These are phyloP conservation scores for Rhododendron kiyosumense DNA, from an alignment of 148 eudicot species.

Conservation along the genomic window DNA sequence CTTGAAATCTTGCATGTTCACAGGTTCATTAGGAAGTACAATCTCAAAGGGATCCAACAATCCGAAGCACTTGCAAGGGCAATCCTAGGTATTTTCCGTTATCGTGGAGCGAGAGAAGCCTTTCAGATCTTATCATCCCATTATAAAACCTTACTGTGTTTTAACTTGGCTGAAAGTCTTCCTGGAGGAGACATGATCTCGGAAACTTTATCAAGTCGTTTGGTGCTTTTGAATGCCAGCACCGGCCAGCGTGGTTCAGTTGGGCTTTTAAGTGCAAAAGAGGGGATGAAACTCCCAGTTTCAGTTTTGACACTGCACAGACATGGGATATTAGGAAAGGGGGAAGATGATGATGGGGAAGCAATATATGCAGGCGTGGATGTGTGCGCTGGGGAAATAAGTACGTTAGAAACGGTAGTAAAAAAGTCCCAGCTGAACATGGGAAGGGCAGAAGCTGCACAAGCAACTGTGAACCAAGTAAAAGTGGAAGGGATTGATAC, in stretches of 20 bases:
- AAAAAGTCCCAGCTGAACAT: slow-evolving; percentile 53
- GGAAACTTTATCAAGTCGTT: slow-evolving; percentile 57
- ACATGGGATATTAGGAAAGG: slow-evolving; percentile 36
- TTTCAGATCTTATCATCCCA: slow-evolving; percentile 50
- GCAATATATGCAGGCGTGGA: slow-evolving; percentile 37
- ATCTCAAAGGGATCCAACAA: slow-evolving; percentile 51
- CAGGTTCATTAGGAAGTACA: slow-evolving; percentile 55
- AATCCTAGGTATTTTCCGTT: slow-evolving; percentile 61
- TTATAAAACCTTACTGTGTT: slow-evolving; percentile 64
- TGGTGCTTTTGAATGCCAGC: slow-evolving; percentile 35
- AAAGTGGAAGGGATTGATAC: slow-evolving; percentile 91
- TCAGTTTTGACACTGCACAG: slow-evolving; percentile 44
- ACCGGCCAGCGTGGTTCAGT: slow-evolving; percentile 28
- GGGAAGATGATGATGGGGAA: slow-evolving; percentile 29
- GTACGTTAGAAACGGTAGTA: slow-evolving; percentile 64
- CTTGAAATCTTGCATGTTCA: slow-evolving; percentile 67
- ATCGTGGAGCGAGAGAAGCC: slow-evolving; percentile 77
- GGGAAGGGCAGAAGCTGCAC: slow-evolving; percentile 80
- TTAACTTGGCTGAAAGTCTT: slow-evolving; percentile 81
- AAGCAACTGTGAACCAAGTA: slow-evolving; percentile 74
- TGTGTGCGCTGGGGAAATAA: slow-evolving; percentile 53
- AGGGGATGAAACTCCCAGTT: slow-evolving; percentile 33
- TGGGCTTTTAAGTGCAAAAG: slow-evolving; percentile 28
- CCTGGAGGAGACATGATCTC: slow-evolving; percentile 74
- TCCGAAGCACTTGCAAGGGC: slow-evolving; percentile 81